These are phyloP conservation scores for Physaria fendleri DNA, from an alignment of 345 rosid genomes.

Conservation along the genomic window DNA sequence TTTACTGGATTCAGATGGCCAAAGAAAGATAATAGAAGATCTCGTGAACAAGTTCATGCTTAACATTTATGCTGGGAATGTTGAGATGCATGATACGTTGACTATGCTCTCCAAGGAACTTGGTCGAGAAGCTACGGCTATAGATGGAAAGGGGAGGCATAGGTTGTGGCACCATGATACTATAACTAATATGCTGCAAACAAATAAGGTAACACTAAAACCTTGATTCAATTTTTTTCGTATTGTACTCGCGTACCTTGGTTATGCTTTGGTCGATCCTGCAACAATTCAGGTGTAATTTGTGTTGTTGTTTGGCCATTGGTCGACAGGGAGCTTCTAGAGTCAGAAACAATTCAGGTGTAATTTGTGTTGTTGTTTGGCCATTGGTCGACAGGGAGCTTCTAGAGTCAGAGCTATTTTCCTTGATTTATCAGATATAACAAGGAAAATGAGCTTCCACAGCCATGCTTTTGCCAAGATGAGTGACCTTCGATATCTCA, in stretches of 20 bases:
- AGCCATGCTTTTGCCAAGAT: slow-evolving; percentile 16
- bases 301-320: background rate
- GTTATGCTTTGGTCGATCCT: too few species aligned
- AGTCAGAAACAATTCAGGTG: too few species aligned
- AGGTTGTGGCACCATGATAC: slow-evolving; percentile 11
- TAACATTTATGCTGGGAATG: background rate
- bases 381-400: slow-evolving; percentile 17
- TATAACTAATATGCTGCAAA: background rate
- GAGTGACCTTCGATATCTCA: slow-evolving; percentile 20
- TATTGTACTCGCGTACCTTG: too few species aligned
- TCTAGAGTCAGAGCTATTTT: slow-evolving; percentile 16
- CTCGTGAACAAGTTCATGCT: slow-evolving; percentile 31
- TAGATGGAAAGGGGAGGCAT: slow-evolving; percentile 3
- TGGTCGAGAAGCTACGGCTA: slow-evolving; percentile 12
- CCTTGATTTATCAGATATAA: slow-evolving; percentile 17
- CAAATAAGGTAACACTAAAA: background rate
- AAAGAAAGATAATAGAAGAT: background rate
- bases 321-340: slow-evolving; percentile 19
- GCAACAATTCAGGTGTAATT: too few species aligned
- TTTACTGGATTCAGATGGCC: slow-evolving; percentile 14
- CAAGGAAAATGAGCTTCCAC: background rate
- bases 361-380: background rate
- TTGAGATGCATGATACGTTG: slow-evolving; percentile 32
- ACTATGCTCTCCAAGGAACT: slow-evolving; percentile 18
- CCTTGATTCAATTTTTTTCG: too few species aligned